Conservation (phyloP, 345 rosid genomes). For the Theobroma cacao region DNA sequence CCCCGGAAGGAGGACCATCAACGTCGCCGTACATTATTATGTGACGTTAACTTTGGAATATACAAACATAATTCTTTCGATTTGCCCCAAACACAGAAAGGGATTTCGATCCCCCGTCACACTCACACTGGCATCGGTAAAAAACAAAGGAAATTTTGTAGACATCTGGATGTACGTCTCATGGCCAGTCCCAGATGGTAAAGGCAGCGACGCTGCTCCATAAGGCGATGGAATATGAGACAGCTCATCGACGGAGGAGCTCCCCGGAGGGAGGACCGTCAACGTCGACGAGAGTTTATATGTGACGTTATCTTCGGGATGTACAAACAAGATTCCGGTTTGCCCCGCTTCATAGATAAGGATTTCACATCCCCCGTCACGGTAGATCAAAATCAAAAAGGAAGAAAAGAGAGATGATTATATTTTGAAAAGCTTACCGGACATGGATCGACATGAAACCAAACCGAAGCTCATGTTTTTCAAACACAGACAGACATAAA, state of each 20-base stretch:
- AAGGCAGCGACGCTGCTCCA: conserved; percentile 50
- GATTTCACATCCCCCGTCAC: background rate
- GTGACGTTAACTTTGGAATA: conserved; percentile 12
- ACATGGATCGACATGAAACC: no score
- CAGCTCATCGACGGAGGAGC: conserved; percentile 13
- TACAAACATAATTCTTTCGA: background rate
- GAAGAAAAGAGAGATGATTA: no score
- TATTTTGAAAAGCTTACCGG: no score
- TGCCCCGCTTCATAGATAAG: background rate
- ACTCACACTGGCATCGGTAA: background rate
- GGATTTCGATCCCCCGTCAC: conserved; percentile 6
- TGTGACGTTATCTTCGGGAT: conserved; percentile 14
- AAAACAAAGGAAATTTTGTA: background rate
- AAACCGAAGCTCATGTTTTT: no score
- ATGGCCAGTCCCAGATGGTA: conserved; percentile 52
- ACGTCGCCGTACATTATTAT: background rate
- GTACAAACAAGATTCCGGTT: background rate
- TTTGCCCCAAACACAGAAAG: conserved; percentile 1
- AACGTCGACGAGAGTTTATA: background rate
- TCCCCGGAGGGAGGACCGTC: background rate
- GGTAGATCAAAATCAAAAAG: no score
- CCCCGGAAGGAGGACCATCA: background rate
- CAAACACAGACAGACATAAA: no score
- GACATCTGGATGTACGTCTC: conserved; percentile 25
- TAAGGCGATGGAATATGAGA: conserved; percentile 67